phyloP scores from a whole-genome alignment of 179 eudicot species.

The Silene noctiflora region DNA sequence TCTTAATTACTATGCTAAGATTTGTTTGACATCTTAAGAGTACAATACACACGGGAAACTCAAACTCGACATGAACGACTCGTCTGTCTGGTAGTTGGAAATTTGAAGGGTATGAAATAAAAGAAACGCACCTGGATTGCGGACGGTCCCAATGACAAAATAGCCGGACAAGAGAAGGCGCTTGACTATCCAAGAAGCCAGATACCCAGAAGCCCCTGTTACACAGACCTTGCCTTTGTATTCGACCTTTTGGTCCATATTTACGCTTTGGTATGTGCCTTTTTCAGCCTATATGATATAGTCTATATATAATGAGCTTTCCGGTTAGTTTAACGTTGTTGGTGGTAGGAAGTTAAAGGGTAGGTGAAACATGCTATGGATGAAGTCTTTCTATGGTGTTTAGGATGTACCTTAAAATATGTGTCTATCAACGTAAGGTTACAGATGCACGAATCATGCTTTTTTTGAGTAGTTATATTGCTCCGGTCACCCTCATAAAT shows the following conservation, averaged over 20 bases:
- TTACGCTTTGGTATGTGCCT: background rate
- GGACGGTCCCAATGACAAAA: constrained; percentile 72
- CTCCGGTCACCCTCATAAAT: no score
- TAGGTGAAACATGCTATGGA: constrained; percentile 24
- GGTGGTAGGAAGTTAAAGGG: constrained; percentile 10
- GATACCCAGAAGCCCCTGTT: constrained; percentile 83
- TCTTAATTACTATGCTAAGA: no score
- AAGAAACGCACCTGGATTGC: constrained; percentile 59
- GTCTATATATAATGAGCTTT: constrained; percentile 10
- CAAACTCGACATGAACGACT: no score
- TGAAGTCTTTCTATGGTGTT: background rate
- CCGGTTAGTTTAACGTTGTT: background rate
- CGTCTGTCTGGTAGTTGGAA: no score
- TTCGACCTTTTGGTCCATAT: constrained; percentile 30
- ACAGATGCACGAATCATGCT: no score
- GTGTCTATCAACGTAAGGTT: no score
- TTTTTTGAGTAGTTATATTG: no score
- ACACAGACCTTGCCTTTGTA: constrained; percentile 75
- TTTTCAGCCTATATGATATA: background rate
- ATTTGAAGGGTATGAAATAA: background rate
- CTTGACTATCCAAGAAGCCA: constrained; percentile 92
- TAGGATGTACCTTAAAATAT: background rate
- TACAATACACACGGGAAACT: no score
- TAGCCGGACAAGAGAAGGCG: constrained; percentile 71
- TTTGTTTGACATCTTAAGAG: no score